Evolutionary conservation across 73 alveolate species (phyloP), one percentile per base, ranked within the genome.

Genomic region (Paramecium pentaurelia): DNA sequence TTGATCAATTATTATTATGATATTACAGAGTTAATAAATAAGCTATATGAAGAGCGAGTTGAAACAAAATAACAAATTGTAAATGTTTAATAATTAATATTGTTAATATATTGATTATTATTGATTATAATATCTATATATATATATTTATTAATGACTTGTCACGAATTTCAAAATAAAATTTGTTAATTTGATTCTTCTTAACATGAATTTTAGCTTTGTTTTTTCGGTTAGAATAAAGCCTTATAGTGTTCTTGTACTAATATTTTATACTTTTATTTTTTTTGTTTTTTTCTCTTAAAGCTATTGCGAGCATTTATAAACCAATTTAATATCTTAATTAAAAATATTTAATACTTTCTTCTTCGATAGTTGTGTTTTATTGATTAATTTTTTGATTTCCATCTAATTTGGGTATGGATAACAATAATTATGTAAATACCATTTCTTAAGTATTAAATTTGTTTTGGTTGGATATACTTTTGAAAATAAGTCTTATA

Each of bases 271-370:
- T 32, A 75, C 18, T 75, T 75, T 37, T 75, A 12, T 40, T 75
- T 45, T 37, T 34, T 37, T 32, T 75, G 20, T 40, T 37, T 37
- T 75, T 75, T 75, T 6, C 49, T 75, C 40, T 75, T 75, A 22
- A 75, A 40, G 20, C 88, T 75, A 32, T 75, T 75, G 20, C 88
- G 42, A 34, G 88, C 88, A 75, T 75, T 75, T n/a, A 75, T 75
- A 10, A 75, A 75, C 88, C 88, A 75, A 45, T 75, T 75, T 75
- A 75, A 75, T 22, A 75, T 37, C 88, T 75, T 32, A 34, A 75
- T 37, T 30, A 71, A 37, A 75, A 32, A 40, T 12, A 10, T 11
- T 10, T 75, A 32, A 22, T 75, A 75, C 88, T 40, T 75, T 32
- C 49, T 75, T 75, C 60, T 30, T 37, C 34, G 88, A 37, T 37